Evolutionary conservation across 139 green algal genomes (phyloP).

Genomic region (Choricystis sp.): DNA sequence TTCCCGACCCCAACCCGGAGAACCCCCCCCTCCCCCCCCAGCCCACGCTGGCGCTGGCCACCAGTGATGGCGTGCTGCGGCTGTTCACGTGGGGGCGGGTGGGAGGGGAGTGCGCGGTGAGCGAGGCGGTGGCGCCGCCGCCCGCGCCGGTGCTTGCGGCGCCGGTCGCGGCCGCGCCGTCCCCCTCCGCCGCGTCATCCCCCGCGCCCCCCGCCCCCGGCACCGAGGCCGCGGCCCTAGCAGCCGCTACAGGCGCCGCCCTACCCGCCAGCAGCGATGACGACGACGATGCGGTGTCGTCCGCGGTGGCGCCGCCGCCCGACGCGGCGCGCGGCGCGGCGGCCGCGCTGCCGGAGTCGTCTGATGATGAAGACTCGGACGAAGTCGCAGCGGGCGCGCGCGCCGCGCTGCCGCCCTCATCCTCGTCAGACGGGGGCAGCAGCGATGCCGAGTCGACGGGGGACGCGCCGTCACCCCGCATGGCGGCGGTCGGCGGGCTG

Average conservation of each 20-base stretch:
- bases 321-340: background rate
- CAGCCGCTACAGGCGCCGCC: too few relatives aligned
- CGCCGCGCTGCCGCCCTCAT: too few relatives aligned
- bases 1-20: background rate
- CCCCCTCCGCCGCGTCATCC: background rate
- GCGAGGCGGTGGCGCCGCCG: background rate
- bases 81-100: background rate
- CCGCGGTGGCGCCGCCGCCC: too few relatives aligned
- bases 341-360: background rate
- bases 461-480: too few relatives aligned
- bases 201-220: too few relatives aligned
- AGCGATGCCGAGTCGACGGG: background rate
- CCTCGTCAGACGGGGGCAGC: too few relatives aligned
- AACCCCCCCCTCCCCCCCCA: background rate
- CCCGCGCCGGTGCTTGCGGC: background rate
- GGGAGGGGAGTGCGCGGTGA: background rate
- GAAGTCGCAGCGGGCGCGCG: too few relatives aligned
- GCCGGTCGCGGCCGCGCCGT: too few relatives aligned
- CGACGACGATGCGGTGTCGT: background rate
- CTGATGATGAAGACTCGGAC: background rate
- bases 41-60: background rate
- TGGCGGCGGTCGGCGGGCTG: background rate
- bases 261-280: background rate
- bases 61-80: background rate
- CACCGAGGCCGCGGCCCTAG: too few relatives aligned